phyloP scores from a whole-genome alignment of 192 early-diverging fungal genomes.

The Coemansia sp. region DNA sequence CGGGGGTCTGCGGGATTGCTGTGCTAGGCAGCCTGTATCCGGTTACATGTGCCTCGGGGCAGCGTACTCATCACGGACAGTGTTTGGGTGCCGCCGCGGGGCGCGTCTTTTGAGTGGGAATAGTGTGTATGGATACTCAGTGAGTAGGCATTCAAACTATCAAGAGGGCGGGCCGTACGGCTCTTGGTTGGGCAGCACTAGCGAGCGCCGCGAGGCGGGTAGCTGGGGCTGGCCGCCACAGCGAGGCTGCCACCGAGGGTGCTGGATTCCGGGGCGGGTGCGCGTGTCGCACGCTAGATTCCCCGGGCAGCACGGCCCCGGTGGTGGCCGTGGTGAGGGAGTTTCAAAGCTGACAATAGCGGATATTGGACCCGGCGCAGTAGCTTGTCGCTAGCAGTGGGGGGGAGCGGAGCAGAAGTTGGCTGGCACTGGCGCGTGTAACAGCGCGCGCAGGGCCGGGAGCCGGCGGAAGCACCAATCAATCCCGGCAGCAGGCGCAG shows the following conservation, averaged over 20 bases:
- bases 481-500: neutral
- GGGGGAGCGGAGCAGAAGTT: neutral
- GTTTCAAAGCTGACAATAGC: slow-evolving; percentile 10
- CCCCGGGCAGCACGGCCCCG: neutral
- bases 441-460: neutral
- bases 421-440: neutral
- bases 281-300: too few species aligned
- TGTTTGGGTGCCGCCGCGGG: too few species aligned
- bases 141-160: slow-evolving; percentile 1
- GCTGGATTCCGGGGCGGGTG: neutral
- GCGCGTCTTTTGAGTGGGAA: neutral
- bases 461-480: neutral
- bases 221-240: neutral
- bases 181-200: neutral
- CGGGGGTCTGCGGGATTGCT: too few species aligned
- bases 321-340: slow-evolving; percentile 1
- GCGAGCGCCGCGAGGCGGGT: neutral
- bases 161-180: neutral
- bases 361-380: too few species aligned
- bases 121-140: slow-evolving; percentile 6
- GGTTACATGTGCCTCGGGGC: too few species aligned
- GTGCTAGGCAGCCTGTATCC: too few species aligned
- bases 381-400: neutral
- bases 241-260: neutral
- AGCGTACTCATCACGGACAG: neutral